Conservation (phyloP, 2,329 filamentous ascomycete genomes). For the Aspergillus arachidicola region DNA sequence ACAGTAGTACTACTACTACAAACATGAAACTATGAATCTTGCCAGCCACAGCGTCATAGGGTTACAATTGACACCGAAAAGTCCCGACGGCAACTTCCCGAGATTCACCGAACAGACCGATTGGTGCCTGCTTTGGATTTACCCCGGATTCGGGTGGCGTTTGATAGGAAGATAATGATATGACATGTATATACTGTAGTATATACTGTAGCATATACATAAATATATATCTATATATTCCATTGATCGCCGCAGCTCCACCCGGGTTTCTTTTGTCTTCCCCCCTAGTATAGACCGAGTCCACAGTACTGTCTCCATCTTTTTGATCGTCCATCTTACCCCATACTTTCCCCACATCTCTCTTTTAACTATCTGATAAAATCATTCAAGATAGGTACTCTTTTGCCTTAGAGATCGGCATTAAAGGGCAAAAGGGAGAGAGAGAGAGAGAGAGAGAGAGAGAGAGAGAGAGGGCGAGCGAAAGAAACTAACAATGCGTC, state of each 20-base stretch:
- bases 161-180: too few species aligned
- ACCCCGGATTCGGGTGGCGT: background rate
- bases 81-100: conserved; percentile 9
- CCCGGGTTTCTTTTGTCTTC: too few species aligned
- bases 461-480: background rate
- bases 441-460: background rate
- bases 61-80: conserved; percentile 24
- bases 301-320: background rate
- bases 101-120: background rate
- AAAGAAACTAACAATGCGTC: conserved; percentile 30
- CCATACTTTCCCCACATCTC: background rate
- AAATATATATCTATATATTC: too few species aligned
- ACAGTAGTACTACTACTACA: too few species aligned
- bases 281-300: too few species aligned
- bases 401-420: too few species aligned
- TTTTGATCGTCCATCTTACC: background rate
- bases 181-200: too few species aligned
- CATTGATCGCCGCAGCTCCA: too few species aligned
- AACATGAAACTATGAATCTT: too few species aligned
- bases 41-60: conserved; percentile 29
- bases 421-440: background rate
- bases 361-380: background rate
- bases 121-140: background rate
- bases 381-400: too few species aligned
- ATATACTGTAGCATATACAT: too few species aligned